Conservation (phyloP, 1,139 yeast genomes). For the Hansenula lynferdii region DNA sequence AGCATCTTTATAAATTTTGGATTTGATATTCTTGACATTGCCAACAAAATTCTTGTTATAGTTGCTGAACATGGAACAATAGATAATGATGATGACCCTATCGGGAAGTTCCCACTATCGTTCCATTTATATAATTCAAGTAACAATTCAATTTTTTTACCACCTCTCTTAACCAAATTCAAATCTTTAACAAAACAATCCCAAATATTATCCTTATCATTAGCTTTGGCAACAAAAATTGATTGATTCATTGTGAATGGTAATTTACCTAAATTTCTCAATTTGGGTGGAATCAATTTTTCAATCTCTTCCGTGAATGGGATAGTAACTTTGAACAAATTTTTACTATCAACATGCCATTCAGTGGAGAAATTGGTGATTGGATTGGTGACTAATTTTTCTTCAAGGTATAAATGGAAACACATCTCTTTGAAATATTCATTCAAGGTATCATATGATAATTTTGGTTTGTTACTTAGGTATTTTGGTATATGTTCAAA, state of each 20-base stretch:
- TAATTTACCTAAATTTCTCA: conserved; percentile 31
- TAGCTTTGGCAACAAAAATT: conserved; percentile 34
- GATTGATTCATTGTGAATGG: conserved; percentile 40
- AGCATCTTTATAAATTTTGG: conserved; percentile 54
- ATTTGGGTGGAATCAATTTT: conserved; percentile 30
- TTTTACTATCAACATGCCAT: conserved; percentile 47
- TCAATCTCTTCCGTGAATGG: conserved; percentile 28
- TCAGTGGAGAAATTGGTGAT: conserved; percentile 46
- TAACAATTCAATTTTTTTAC: conserved; percentile 36
- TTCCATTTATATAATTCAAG: conserved; percentile 57
- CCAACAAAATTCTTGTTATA: conserved; percentile 54
- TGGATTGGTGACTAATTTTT: conserved; percentile 39
- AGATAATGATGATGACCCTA: conserved; percentile 32
- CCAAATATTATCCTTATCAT: conserved; percentile 36
- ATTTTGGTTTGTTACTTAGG: conserved; percentile 32
- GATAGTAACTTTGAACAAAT: conserved; percentile 26
- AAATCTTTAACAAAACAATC: conserved; percentile 39
- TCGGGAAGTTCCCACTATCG: conserved; percentile 39
- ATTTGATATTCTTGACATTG: conserved; percentile 57
- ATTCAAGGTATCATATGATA: conserved; percentile 43
- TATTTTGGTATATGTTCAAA: conserved; percentile 26
- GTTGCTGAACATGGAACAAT: conserved; percentile 62
- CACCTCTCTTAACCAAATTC: conserved; percentile 26
- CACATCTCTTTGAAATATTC: conserved; percentile 58
- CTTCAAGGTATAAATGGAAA: conserved; percentile 59